These are phyloP conservation scores for Beauveria pseudobassiana DNA, from an alignment of 2,329 filamentous ascomycete species.

Conservation along the genomic window DNA sequence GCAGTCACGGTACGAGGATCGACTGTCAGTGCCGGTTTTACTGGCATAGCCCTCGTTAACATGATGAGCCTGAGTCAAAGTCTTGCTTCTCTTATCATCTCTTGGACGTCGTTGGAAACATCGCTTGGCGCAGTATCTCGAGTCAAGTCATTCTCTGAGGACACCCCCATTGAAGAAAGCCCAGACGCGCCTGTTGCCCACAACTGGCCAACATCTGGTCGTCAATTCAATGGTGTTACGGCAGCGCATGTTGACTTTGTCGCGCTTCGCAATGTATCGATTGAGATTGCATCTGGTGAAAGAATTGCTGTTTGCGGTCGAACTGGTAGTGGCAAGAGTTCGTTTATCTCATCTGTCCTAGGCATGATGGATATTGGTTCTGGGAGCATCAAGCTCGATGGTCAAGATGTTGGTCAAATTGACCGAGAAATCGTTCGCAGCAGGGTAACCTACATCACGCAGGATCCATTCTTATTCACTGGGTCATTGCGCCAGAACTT, in stretches of 20 bases:
- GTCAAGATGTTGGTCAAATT: neutral
- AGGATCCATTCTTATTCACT: slow-evolving; percentile 12
- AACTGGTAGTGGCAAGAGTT: slow-evolving; percentile 2
- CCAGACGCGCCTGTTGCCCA: slow-evolving; percentile 1
- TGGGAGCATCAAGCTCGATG: neutral
- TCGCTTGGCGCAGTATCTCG: slow-evolving; percentile 15
- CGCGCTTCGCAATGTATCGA: slow-evolving; percentile 8
- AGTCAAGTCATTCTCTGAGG: slow-evolving; percentile 5
- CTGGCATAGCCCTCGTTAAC: slow-evolving; percentile 15
- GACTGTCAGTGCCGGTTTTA: slow-evolving; percentile 9
- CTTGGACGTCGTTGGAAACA: slow-evolving; percentile 18
- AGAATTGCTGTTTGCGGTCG: slow-evolving; percentile 6
- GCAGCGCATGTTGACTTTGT: slow-evolving; percentile 7
- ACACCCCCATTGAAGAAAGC: slow-evolving; percentile 7
- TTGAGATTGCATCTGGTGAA: slow-evolving; percentile 8
- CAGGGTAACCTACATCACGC: slow-evolving; percentile 11
- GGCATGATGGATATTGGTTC: slow-evolving; percentile 1
- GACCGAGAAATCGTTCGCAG: slow-evolving; percentile 1
- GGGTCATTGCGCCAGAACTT: slow-evolving; percentile 3
- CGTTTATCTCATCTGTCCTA: neutral
- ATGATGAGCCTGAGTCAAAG: slow-evolving; percentile 20
- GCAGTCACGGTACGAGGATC: slow-evolving; percentile 22
- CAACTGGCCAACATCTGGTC: slow-evolving; percentile 6
- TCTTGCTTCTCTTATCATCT: slow-evolving; percentile 22
- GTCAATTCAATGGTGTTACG: slow-evolving; percentile 4